Base-by-base conservation (phyloP, 495 filamentous ascomycete genomes). In the Penicillium riverlandense region DNA sequence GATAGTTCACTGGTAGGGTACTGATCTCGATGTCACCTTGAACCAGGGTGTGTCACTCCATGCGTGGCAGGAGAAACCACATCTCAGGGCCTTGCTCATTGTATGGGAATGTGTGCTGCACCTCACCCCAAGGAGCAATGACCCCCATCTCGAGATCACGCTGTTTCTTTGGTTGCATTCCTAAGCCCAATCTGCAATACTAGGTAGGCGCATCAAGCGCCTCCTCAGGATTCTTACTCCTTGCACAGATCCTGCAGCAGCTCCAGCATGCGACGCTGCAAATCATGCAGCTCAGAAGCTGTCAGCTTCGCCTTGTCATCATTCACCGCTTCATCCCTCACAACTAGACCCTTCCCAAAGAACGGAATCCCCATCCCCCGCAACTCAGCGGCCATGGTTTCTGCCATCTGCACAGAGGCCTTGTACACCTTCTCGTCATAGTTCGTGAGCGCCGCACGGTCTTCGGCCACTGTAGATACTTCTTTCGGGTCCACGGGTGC, bases 371-470 rank as follows among this genome's bases (percentile, higher is more conserved):
- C 73, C 42, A 85, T 53, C 7, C 51, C 65, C 31, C 71, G 69
- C 16, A 88, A 58, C 52, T 83, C 80, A 10, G 57, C 45, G 7
- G 57, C 61, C 56, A 82, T 76, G 6, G 77, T 74, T 8, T 68
- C 62, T 1, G 74, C 70, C 82, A 88, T 84, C 15, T 79, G 62
- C 12, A 48, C 57, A 31, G 72, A 75, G 13, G 82, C 82, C 35
- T 55, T 67, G 49, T 83, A 72, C 32, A 86, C 77, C 47, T 84
- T 85, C 16, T 55, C 49, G 51, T 85, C 80, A 52, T 79, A 86
- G 9, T 61, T 54, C 31, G 59, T 46, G 5, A 87, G 60, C 53
- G 86, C 84, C 12, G 70, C 62, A 11, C 67, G 54, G 32, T 78
- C 63, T 41, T 76, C 74, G 48, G 74, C 65, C 16, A 51, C 48